Evolutionary conservation across 768 basidiomycete genomes (phyloP).

Genomic region (Mycena galericulata): DNA sequence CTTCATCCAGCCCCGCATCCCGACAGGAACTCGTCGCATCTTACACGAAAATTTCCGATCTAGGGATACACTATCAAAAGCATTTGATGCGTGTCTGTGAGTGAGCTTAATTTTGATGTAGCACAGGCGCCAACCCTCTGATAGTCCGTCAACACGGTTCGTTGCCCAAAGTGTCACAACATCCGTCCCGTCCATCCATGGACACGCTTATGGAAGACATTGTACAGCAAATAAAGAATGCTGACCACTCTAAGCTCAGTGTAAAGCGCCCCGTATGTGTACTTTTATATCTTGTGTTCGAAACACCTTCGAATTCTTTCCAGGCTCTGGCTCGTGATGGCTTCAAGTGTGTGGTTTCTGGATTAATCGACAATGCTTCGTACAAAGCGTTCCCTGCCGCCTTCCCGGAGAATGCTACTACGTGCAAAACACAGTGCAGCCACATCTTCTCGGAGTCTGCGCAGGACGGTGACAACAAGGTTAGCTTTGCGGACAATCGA

Average conservation of each 20-base stretch:
- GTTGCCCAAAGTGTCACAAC: neutral
- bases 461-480: slow-evolving; percentile 4
- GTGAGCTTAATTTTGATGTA: neutral
- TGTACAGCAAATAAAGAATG: neutral
- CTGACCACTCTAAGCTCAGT: neutral
- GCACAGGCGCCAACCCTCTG: neutral
- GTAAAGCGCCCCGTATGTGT: neutral
- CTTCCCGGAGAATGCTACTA: neutral
- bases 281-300: neutral
- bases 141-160: slow-evolving; percentile 11
- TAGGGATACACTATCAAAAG: slow-evolving; percentile 17
- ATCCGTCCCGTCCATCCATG: slow-evolving; percentile 8
- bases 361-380: neutral
- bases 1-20: slow-evolving; percentile 2
- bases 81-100: slow-evolving; percentile 8
- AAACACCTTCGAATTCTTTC: neutral
- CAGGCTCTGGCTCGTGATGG: slow-evolving; percentile 19
- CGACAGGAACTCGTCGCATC: neutral
- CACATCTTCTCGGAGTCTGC: slow-evolving; percentile 17
- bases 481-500: slow-evolving; percentile 1
- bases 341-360: slow-evolving; percentile 10
- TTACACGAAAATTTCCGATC: neutral
- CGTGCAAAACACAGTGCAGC: neutral
- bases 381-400: neutral
- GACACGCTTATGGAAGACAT: neutral